Conservation (phyloP, 2,329 filamentous ascomycete species). For the Cephalotrichum gorgonifer region DNA sequence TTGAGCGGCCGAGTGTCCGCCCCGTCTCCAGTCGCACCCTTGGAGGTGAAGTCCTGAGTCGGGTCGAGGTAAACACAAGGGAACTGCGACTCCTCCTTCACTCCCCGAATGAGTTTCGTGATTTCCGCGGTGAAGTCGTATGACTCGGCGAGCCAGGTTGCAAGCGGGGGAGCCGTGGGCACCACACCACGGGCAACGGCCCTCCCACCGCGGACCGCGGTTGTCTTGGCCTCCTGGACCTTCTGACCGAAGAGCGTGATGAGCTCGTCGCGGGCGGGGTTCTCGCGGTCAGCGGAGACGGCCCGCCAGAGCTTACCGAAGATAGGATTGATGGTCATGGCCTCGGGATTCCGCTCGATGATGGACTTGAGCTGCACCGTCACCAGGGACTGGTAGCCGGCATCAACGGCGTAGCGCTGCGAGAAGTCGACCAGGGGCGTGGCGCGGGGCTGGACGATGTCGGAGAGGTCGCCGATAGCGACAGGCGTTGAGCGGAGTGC, state of each 20-base stretch:
- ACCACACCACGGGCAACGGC: too few species aligned
- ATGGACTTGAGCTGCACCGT: conserved; percentile 28
- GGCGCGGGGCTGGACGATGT: conserved; percentile 12
- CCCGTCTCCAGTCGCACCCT: conserved; percentile 11
- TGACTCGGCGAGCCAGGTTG: conserved; percentile 42
- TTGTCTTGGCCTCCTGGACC: conserved; percentile 23
- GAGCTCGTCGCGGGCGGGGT: conserved; percentile 27
- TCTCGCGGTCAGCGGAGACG: conserved; percentile 34
- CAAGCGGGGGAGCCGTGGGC: too few species aligned
- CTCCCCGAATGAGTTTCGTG: conserved; percentile 20
- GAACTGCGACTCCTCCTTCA: conserved; percentile 26
- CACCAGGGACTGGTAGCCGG: conserved; percentile 25
- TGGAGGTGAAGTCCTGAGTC: conserved; percentile 24
- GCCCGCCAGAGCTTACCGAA: conserved; percentile 39
- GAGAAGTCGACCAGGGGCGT: conserved; percentile 21
- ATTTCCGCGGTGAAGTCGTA: conserved; percentile 38
- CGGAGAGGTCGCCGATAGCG: conserved; percentile 13
- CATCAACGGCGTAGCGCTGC: conserved; percentile 27
- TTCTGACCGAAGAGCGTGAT: conserved; percentile 28
- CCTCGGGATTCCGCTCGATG: conserved; percentile 29
- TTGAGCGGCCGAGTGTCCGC: conserved; percentile 16
- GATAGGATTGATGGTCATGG: conserved; percentile 36
- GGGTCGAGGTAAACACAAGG: conserved; percentile 40
- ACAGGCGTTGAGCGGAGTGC: not conserved
- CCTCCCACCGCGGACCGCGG: too few species aligned